Evolutionary conservation across 2,329 filamentous ascomycete genomes (phyloP).

Genomic region (Byssothecium circinans): DNA sequence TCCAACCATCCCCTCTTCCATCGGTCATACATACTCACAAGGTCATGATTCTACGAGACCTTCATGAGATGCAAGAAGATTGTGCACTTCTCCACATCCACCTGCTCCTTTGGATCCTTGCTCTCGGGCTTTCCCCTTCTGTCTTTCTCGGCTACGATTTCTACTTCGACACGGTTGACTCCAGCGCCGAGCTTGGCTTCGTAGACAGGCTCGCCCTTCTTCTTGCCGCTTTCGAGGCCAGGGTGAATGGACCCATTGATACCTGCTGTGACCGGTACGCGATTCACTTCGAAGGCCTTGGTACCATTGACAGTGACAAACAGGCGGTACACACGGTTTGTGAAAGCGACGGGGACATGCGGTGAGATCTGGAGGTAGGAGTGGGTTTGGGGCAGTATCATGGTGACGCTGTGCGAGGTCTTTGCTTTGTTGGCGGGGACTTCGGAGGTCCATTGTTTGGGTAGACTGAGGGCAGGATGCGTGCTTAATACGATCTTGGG

Average conservation of each 20-base stretch:
- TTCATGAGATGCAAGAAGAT: slow-evolving; percentile 71
- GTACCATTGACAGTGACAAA: slow-evolving; percentile 72
- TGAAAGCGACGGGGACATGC: slow-evolving; percentile 63
- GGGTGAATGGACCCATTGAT: slow-evolving; percentile 32
- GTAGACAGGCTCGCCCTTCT: slow-evolving; percentile 67
- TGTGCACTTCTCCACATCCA: slow-evolving; percentile 77
- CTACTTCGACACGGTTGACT: slow-evolving; percentile 76
- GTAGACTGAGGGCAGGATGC: slow-evolving; percentile 66
- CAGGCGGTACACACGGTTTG: slow-evolving; percentile 72
- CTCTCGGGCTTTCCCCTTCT: slow-evolving; percentile 39
- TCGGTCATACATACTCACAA: not conserved
- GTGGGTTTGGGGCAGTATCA: slow-evolving; percentile 68
- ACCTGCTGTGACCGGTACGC: slow-evolving; percentile 50
- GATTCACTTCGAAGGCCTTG: slow-evolving; percentile 61
- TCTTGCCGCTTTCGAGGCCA: slow-evolving; percentile 41
- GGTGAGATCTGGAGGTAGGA: slow-evolving; percentile 72
- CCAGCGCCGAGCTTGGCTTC: slow-evolving; percentile 72
- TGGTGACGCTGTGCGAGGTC: slow-evolving; percentile 70
- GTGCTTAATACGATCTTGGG: slow-evolving; percentile 66
- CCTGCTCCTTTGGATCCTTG: slow-evolving; percentile 50
- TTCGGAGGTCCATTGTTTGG: slow-evolving; percentile 64
- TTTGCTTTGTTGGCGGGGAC: slow-evolving; percentile 67
- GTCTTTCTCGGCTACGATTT: slow-evolving; percentile 72
- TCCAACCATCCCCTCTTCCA: no score
- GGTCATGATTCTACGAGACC: slow-evolving; percentile 20